Conservation (phyloP, 257 asterid genomes). For the Scutellaria minor region DNA sequence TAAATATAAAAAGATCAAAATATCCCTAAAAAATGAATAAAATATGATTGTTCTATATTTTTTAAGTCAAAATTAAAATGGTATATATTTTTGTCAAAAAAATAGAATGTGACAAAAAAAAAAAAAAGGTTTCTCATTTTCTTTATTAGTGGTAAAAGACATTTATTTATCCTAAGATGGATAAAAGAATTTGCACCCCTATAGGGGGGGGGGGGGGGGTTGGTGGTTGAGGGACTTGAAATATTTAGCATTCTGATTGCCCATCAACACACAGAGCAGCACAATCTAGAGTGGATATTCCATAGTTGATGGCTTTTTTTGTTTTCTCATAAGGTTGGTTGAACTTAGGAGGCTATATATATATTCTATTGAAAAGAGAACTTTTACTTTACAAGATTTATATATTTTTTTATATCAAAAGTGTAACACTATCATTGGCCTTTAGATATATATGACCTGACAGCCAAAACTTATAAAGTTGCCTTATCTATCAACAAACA, state of each 20-base stretch:
- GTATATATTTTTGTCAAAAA: no score
- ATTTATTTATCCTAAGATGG: no score
- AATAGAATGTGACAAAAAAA: no score
- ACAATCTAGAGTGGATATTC: constrained; percentile 35
- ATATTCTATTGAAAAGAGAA: constrained; percentile 12
- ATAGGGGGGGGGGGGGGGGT: background rate
- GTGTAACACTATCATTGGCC: background rate
- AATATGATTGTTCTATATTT: no score
- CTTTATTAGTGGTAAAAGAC: no score
- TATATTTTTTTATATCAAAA: background rate
- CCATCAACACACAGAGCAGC: constrained; percentile 27
- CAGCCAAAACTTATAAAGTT: constrained; percentile 4
- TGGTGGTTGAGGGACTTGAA: background rate
- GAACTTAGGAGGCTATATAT: background rate
- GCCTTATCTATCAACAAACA: background rate
- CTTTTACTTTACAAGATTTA: constrained; percentile 9
- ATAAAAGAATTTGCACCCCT: no score
- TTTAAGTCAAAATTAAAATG: no score
- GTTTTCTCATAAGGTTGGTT: constrained; percentile 8
- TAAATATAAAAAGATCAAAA: no score
- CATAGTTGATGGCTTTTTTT: constrained; percentile 19
- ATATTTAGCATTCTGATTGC: constrained; percentile 4
- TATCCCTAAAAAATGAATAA: no score
- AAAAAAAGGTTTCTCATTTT: no score
- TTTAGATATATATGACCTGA: background rate